Conservation (phyloP, 2,329 filamentous ascomycete genomes). For the Capronia epimyces region DNA sequence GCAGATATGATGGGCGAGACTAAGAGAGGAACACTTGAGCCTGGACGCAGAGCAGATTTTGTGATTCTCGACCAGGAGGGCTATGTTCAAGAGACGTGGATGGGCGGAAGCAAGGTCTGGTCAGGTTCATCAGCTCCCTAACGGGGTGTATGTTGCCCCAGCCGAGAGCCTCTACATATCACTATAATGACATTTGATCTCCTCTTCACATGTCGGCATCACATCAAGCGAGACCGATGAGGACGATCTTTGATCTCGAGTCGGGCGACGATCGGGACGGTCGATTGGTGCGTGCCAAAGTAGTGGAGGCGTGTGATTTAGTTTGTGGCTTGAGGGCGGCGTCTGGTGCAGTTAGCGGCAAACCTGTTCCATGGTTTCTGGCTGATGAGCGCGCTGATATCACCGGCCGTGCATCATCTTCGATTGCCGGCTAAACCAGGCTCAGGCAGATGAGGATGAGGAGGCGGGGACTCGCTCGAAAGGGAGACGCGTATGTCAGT, state of each 20-base stretch:
- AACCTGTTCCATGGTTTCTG: not conserved
- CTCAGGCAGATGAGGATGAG: not conserved
- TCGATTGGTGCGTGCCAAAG: not conserved
- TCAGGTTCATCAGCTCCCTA: not conserved
- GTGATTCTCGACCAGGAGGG: slow-evolving; percentile 45
- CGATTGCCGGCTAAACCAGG: not conserved
- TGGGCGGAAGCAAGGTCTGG: slow-evolving; percentile 45
- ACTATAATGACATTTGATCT: too few relatives aligned
- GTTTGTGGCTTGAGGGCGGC: not conserved
- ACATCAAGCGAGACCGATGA: not conserved
- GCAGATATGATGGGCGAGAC: slow-evolving; percentile 46
- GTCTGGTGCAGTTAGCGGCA: not conserved
- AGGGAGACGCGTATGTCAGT: not conserved
- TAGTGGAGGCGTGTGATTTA: not conserved
- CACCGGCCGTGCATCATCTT: not conserved
- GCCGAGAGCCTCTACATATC: too few relatives aligned
- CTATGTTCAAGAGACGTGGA: slow-evolving; percentile 48
- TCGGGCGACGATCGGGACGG: not conserved
- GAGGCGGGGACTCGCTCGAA: not conserved
- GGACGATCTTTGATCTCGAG: not conserved
- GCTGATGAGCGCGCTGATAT: not conserved
- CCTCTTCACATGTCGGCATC: too few relatives aligned
- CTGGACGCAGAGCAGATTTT: slow-evolving; percentile 47
- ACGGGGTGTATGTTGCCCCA: not conserved
- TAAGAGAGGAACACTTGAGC: slow-evolving; percentile 41